phyloP scores from a whole-genome alignment of 1,139 yeast species.

The Taphrina confusa region DNA sequence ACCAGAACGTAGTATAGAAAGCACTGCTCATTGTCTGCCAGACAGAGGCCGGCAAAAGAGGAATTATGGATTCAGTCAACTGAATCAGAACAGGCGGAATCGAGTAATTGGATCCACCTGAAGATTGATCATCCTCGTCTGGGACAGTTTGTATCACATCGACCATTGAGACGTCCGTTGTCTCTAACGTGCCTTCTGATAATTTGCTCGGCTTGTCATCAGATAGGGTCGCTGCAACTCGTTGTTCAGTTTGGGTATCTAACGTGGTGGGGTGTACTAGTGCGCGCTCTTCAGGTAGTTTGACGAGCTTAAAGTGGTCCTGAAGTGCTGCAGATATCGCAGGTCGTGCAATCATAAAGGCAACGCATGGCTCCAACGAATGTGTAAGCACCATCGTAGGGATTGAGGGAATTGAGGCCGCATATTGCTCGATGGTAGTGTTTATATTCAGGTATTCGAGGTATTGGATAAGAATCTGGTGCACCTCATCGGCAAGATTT shows the following conservation, averaged over 20 bases:
- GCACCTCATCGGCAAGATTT: slow-evolving; percentile 34
- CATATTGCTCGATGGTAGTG: slow-evolving; percentile 46
- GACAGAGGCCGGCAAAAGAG: slow-evolving; percentile 41
- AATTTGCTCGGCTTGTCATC: neutral
- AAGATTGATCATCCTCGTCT: neutral
- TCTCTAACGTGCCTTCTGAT: neutral
- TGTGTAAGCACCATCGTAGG: slow-evolving; percentile 54
- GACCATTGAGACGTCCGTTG: neutral
- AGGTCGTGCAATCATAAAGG: slow-evolving; percentile 77
- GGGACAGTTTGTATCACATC: neutral
- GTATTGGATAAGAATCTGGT: slow-evolving; percentile 20
- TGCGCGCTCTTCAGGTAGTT: neutral
- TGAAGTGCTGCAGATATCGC: slow-evolving; percentile 44
- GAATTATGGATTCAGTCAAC: neutral
- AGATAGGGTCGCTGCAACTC: neutral
- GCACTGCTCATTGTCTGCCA: slow-evolving; percentile 51
- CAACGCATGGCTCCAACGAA: slow-evolving; percentile 65
- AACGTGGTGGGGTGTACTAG: too few species aligned
- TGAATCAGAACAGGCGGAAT: neutral
- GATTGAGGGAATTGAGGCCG: slow-evolving; percentile 51
- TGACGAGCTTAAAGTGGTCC: neutral
- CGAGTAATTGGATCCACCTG: neutral
- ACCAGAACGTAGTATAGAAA: slow-evolving; percentile 72
- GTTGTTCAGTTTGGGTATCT: neutral
- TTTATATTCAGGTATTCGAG: slow-evolving; percentile 15